Base-by-base conservation (phyloP, 228 moss, liverwort and hornwort species). In the Sphagnum fallax region DNA sequence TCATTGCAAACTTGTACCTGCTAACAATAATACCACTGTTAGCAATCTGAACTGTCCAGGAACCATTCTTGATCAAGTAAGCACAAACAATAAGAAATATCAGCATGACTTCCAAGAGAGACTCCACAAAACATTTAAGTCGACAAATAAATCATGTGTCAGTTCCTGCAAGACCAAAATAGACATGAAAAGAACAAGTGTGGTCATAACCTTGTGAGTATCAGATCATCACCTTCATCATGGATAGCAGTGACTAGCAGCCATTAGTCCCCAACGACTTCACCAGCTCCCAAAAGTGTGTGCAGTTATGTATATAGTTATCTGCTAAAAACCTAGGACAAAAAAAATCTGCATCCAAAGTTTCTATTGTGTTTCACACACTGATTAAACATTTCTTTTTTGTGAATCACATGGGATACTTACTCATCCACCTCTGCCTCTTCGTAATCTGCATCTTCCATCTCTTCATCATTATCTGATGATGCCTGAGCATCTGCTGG, bases 1-100 rank as follows among this genome's bases (percentile, higher is more conserved):
- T 89, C 51, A 90, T 83, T 67, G 84, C 92, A 76, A 98, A 94
- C 32, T 87, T 89, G 75, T 84, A 92, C 79, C 95, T 95, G 92
- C 47, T 78, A 47, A 62, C 16, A 69, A 73, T 70, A 65, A 60
- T 32, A 32, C 32, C 32, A 32, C 32, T 32, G 32, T 32, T 32
- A 32, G 32, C 32, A 32, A 32, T 32, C 32, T 32, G 32, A 32
- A 32, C 32, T 32, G 32, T 32, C 32, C 32, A 32, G 32, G 32
- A 32, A 32, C 32, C 32, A 3, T 32, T 32, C 32, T 32, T 32
- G 32, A 32, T 32, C 32, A 32, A 32, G 32, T 32, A 32, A 75
- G 10, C 67, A 72, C 52, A 57, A 61, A 15, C 14, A 48, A 51
- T 61, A 49, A 71, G 16, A 6, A 53, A 47, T 14, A 47, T 12